A percentile compares a stretch with the other conserved stretches of the same genome.
These are phyloP conservation scores for Mycena maculata DNA, from an alignment of 768 basidiomycete species.

Conservation along the genomic window DNA sequence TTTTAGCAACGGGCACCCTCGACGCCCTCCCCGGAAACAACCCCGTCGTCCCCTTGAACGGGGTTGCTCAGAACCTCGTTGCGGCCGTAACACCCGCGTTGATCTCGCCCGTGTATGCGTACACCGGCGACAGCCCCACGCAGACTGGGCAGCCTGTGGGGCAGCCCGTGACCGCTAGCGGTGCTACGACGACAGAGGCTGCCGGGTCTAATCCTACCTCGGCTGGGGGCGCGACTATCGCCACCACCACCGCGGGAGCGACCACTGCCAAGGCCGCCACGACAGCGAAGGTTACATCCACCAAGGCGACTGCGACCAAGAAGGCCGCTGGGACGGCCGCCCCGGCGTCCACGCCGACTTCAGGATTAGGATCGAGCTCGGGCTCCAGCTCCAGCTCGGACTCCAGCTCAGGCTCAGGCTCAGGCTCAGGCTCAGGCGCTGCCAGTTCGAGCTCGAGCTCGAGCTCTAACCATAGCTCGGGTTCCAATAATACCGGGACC, in stretches of 20 bases:
- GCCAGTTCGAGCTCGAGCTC: background rate
- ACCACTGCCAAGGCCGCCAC: background rate
- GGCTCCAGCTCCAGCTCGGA: background rate
- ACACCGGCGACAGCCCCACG: slow-evolving; percentile 56
- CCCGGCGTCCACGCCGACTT: slow-evolving; percentile 4
- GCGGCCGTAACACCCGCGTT: slow-evolving; percentile 49
- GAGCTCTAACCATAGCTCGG: background rate
- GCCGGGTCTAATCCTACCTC: background rate
- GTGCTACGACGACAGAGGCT: background rate
- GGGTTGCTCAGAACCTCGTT: slow-evolving; percentile 12
- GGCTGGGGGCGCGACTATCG: background rate
- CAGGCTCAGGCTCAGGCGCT: background rate
- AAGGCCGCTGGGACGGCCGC: background rate
- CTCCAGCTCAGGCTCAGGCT: background rate
- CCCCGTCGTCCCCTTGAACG: slow-evolving; percentile 48
- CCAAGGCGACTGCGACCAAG: background rate
- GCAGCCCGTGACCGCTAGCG: slow-evolving; percentile 29
- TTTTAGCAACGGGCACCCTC: slow-evolving; percentile 59
- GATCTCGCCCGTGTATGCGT: slow-evolving; percentile 58
- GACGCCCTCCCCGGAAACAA: slow-evolving; percentile 65
- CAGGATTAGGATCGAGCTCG: slow-evolving; percentile 11
- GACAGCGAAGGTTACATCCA: background rate
- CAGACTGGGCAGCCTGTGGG: slow-evolving; percentile 47
- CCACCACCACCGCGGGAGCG: background rate
- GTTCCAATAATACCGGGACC: slow-evolving; percentile 6